These are phyloP conservation scores for Hirschfeldia incana DNA, from an alignment of 345 rosid species.

Conservation along the genomic window DNA sequence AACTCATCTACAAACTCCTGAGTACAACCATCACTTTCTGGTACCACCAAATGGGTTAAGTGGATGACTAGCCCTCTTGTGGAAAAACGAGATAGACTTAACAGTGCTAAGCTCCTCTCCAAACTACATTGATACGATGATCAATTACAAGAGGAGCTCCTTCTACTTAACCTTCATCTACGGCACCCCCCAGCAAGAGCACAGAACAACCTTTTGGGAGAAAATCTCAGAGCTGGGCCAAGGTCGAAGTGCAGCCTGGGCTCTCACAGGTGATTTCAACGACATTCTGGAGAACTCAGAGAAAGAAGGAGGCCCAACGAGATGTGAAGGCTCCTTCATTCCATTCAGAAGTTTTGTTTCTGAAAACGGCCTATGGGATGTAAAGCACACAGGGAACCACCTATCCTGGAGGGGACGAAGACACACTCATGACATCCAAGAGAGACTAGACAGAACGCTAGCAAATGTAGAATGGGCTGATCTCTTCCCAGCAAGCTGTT, in stretches of 20 bases:
- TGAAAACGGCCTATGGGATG: background rate
- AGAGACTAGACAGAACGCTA: too few species aligned
- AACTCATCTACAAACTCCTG: background rate
- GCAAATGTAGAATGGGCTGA: too few species aligned
- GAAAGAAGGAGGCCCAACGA: background rate
- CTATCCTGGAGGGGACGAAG: background rate
- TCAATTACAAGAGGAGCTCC: background rate
- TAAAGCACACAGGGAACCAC: background rate
- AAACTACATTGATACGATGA: background rate
- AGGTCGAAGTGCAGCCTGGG: background rate
- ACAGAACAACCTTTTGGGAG: background rate
- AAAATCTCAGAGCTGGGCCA: background rate
- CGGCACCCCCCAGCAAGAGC: background rate
- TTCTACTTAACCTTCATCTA: background rate
- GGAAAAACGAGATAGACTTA: background rate
- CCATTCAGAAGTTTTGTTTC: background rate
- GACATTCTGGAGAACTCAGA: background rate
- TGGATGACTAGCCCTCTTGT: background rate
- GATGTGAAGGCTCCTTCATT: background rate
- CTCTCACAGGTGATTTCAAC: background rate
- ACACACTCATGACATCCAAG: too few species aligned
- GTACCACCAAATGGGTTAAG: background rate
- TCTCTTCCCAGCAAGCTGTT: too few species aligned
- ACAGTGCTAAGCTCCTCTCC: background rate
- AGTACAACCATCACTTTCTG: background rate